Conservation (phyloP, 129 eudicot species). For the Pulicaria dysenterica region DNA sequence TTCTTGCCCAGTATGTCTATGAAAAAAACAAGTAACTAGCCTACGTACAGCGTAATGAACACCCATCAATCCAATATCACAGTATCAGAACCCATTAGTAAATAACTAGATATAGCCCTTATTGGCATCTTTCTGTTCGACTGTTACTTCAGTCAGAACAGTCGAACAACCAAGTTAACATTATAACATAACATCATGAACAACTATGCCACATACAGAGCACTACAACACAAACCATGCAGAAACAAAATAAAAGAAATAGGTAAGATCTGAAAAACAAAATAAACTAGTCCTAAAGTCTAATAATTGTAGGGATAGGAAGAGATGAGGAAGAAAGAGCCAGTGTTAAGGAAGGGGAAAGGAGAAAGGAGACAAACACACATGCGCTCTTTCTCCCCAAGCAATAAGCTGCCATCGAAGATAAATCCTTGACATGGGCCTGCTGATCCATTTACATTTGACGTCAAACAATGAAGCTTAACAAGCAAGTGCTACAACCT, state of each 20-base stretch:
- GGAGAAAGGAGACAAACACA: constrained; percentile 98
- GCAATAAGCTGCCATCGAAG: constrained; percentile 99
- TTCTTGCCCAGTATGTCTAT: constrained; percentile 15
- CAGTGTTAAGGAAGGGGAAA: constrained; percentile 83
- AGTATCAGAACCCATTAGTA: background rate
- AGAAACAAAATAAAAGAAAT: constrained; percentile 18
- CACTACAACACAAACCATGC: constrained; percentile 27
- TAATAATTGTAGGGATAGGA: constrained; percentile 52
- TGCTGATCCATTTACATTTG: constrained; percentile 92
- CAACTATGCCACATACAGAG: constrained; percentile 30
- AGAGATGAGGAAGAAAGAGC: constrained; percentile 84
- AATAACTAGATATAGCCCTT: background rate
- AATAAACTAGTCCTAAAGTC: constrained; percentile 48
- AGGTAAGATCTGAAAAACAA: constrained; percentile 4
- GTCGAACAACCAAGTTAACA: constrained; percentile 23
- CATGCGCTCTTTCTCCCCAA: constrained; percentile 96
- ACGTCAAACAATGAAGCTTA: constrained; percentile 70
- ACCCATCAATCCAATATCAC: constrained; percentile 8
- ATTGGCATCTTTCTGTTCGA: background rate
- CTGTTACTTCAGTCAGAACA: constrained; percentile 2
- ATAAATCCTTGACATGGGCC: constrained; percentile 88
- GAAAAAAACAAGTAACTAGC: background rate
- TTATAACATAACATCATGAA: constrained; percentile 24
- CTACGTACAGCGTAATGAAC: background rate
- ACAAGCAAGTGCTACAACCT: constrained; percentile 55